Base-by-base conservation (phyloP, 2,329 filamentous ascomycete species). In the Diaporthe longicolla region DNA sequence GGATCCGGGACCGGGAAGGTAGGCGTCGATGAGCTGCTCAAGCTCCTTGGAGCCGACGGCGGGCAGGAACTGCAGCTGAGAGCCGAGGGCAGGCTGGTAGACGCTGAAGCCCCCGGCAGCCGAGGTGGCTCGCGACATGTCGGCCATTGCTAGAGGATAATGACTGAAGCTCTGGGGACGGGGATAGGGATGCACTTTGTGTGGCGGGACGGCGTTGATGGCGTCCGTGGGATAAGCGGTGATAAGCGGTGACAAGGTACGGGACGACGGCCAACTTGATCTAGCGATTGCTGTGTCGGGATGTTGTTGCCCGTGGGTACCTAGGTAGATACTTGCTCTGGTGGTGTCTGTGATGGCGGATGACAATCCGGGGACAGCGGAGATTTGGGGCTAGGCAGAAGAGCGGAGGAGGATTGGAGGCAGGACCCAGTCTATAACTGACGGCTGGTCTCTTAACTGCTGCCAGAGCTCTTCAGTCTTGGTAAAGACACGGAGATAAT, bases 11-110 rank as follows among this genome's bases (percentile, higher is more conserved):
- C 89, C 89, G 61, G 88, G 82, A 66, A 92, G 81, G 80, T 91
- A 91, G 76, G 87, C 85, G 80, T 90, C 83, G 78, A 93, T 87
- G 80, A 92, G 82, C 70, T 88, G 84, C 78, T 92, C 89, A 70
- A 92, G 86, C 81, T 94, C 87, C 82, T 89, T 78, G 75, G 88
- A 85, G 80, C 92, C 85, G 82, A 94, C 84, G 79, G 92, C 84
- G 84, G 94, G 88, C 81, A 91, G 83, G 88, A 94, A 91, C 83
- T 94, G 85, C 73, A 92, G 85, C 75, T 87, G 83, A 63, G 87
- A 86, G 69, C 90, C 90, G 71, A 90, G 84, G 65, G 85, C 81
- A 57, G 89, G 85, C 84, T 92, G 90, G 79, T 87, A 90, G 80
- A 92, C 85, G 74, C 89, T 90, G 81, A 91, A 91, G 73, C 88